These are phyloP conservation scores for Bimuria novae-zelandiae DNA, from an alignment of 2,329 filamentous ascomycete genomes.

Conservation along the genomic window DNA sequence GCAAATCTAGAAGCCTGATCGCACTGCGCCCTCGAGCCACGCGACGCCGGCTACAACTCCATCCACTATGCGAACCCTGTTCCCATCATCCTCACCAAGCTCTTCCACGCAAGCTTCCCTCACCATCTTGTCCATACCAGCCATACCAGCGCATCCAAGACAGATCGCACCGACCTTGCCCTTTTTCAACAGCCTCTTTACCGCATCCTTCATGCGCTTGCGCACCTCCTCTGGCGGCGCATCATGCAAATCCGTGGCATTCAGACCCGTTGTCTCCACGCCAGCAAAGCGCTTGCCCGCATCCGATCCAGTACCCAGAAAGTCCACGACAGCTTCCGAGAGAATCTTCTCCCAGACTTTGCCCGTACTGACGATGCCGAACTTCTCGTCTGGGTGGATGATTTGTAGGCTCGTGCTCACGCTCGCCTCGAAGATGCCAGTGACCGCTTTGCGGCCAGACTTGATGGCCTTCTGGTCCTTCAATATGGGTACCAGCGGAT, in stretches of 20 bases:
- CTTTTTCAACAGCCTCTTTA: conserved; percentile 64
- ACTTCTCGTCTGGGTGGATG: conserved; percentile 58
- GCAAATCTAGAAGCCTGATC: conserved; percentile 36
- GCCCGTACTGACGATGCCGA: conserved; percentile 89
- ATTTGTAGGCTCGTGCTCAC: conserved; percentile 66
- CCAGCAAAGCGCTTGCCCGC: conserved; percentile 68
- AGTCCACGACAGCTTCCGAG: conserved; percentile 64
- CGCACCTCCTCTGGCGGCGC: conserved; percentile 67
- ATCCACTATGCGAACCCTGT: conserved; percentile 73
- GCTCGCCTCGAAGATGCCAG: conserved; percentile 87
- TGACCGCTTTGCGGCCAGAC: conserved; percentile 59
- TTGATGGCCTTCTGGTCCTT: conserved; percentile 49
- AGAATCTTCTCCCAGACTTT: conserved; percentile 80
- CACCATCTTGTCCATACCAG: conserved; percentile 78
- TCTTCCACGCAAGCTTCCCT: conserved; percentile 68
- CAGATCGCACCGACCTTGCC: conserved; percentile 70
- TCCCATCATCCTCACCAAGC: conserved; percentile 63
- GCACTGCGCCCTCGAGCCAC: conserved; percentile 60
- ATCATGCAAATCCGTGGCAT: conserved; percentile 78
- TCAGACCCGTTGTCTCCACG: conserved; percentile 80
- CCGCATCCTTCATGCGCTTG: conserved; percentile 70
- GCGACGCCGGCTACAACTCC: conserved; percentile 74
- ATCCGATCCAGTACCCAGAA: conserved; percentile 60
- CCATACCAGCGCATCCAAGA: conserved; percentile 91
- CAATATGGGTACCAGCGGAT: conserved; percentile 72